Evolutionary conservation across 2,329 filamentous ascomycete genomes (phyloP).

Genomic region (Trichoderma sp.): DNA sequence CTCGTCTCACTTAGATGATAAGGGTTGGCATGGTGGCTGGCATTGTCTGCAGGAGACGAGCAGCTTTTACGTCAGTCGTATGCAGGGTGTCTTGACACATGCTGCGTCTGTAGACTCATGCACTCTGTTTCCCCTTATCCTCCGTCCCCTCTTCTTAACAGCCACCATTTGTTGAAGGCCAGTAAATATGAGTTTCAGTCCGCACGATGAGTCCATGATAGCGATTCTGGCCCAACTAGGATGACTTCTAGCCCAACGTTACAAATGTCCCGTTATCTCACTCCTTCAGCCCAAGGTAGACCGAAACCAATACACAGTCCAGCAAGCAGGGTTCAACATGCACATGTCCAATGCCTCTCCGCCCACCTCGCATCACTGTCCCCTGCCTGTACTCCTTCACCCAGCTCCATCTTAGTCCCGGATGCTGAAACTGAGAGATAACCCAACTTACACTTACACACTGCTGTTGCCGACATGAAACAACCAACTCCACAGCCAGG

Average conservation of each 20-base stretch:
- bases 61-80: neutral
- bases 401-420: neutral
- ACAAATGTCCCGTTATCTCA: neutral
- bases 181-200: neutral
- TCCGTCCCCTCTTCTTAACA: too few species aligned
- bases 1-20: neutral
- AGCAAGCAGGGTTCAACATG: slow-evolving; percentile 7
- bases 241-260: too few species aligned
- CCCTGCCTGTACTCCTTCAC: neutral
- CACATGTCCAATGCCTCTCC: neutral
- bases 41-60: slow-evolving; percentile 8
- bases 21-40: neutral
- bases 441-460: slow-evolving; percentile 17
- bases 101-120: neutral
- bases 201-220: too few species aligned
- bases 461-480: too few species aligned
- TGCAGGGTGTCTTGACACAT: neutral
- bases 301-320: neutral
- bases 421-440: neutral
- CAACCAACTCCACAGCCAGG: neutral
- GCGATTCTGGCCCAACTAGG: too few species aligned
- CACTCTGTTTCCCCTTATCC: neutral
- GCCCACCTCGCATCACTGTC: neutral
- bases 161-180: too few species aligned
- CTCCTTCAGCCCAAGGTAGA: neutral